These are phyloP conservation scores for Lichina pygmaea DNA, from an alignment of 495 filamentous ascomycete species.

Conservation along the genomic window DNA sequence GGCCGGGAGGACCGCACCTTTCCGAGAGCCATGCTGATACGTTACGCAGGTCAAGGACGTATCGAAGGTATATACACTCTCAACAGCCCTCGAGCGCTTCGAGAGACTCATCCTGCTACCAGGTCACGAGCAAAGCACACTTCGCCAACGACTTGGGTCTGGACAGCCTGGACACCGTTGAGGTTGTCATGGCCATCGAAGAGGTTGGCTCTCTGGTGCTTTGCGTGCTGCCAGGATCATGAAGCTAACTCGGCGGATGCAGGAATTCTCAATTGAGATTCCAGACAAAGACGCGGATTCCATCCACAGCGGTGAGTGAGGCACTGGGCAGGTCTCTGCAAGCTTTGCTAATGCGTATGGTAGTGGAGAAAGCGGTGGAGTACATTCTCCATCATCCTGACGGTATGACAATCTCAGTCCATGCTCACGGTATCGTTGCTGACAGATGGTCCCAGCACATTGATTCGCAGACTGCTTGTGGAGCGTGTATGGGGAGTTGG, in stretches of 20 bases:
- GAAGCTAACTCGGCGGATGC: conserved; percentile 13
- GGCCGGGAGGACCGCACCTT: background rate
- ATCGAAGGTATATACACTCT: conserved; percentile 13
- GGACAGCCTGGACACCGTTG: conserved; percentile 91
- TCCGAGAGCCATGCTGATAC: background rate
- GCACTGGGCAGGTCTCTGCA: background rate
- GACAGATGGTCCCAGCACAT: too few species aligned
- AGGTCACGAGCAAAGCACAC: conserved; percentile 64
- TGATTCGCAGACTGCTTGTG: too few species aligned
- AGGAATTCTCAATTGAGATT: conserved; percentile 99
- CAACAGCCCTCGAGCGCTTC: background rate
- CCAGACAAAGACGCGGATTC: conserved; percentile 95
- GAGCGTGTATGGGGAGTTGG: too few species aligned
- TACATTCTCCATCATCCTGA: conserved; percentile 5
- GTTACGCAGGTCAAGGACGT: conserved; percentile 14
- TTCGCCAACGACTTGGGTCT: conserved; percentile 90
- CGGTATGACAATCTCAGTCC: conserved; percentile 3
- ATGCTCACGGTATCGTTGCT: too few species aligned
- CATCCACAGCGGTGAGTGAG: conserved; percentile 79
- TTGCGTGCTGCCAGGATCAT: conserved; percentile 5
- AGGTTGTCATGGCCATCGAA: conserved; percentile 99
- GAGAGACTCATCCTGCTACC: conserved; percentile 2
- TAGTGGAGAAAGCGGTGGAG: conserved; percentile 4
- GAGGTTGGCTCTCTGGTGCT: conserved; percentile 33
- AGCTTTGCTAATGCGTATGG: background rate